Evolutionary conservation across 2,329 filamentous ascomycete genomes (phyloP), one percentile per base, ranked within the genome.

Genomic region (Penicillium digitatum): DNA sequence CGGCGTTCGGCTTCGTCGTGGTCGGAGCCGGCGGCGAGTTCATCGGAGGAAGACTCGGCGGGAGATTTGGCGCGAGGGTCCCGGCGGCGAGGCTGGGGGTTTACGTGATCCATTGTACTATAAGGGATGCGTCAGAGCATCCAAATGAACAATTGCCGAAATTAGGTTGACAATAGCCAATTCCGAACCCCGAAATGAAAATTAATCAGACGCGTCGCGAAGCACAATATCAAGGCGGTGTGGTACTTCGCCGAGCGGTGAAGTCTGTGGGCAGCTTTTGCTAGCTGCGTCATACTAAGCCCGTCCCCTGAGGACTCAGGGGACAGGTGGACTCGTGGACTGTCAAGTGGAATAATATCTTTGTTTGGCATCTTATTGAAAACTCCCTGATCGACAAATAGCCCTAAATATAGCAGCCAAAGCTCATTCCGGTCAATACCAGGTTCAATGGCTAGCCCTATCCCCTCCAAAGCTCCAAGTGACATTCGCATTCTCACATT

Each of bases 401-500:
- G 12, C 9, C 20, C 11, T n/a, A 11, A 10, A n/a, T 11, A 24
- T 22, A 31, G 14, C 10, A 10, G 14, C 16, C 6, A 16, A 22
- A 43, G 29, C 45, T n/a, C 20, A 18, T 29, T 20, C 7, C 1
- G 20, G 31, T 40, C 39, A 20, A 58, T 37, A 34, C 9, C 34
- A 37, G 43, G 44, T 43, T 38, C 52, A 55, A 65, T 64, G 63
- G 55, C 61, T 38, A 47, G 57, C 14, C 54, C 52, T 22, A 51
- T 50, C 18, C 48, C 65, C 42, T 45, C 54, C 40, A 57, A 71
- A 68, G 62, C 83, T 7, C 72, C 81, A 18, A 76, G 76, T 31
- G 81, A 86, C 55, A 82, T 97, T 69, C 87, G 88, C 68, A 81
- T 97, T 63, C 78, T 96, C 62, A 94, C 90, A 5, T 84, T 96